These are phyloP conservation scores for Pseudomonodictys pantanalensis DNA, from an alignment of 495 filamentous ascomycete genomes.

Conservation along the genomic window DNA sequence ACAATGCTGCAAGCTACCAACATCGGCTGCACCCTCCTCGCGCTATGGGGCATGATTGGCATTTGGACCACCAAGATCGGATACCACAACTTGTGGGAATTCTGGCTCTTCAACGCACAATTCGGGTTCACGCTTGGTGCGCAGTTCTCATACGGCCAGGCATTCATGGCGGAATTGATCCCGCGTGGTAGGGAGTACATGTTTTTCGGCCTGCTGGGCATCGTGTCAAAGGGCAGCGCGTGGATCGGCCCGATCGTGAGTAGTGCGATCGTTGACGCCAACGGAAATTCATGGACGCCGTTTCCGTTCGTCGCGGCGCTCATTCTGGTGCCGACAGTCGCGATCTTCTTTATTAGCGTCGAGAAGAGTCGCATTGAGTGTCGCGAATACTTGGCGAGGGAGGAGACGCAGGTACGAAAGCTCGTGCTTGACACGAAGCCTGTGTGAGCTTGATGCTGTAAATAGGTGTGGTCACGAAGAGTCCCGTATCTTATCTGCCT, in stretches of 20 bases:
- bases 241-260: conserved; percentile 65
- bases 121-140: conserved; percentile 66
- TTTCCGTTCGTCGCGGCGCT: conserved; percentile 64
- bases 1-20: conserved; percentile 63
- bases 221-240: conserved; percentile 61
- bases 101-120: conserved; percentile 62
- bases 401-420: conserved; percentile 29
- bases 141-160: conserved; percentile 67
- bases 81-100: conserved; percentile 62
- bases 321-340: conserved; percentile 52
- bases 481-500: no score
- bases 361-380: conserved; percentile 60
- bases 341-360: conserved; percentile 56
- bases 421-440: no score
- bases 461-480: no score
- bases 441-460: no score
- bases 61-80: conserved; percentile 62
- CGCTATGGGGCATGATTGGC: conserved; percentile 66
- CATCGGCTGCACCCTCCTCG: conserved; percentile 55
- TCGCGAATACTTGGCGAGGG: conserved; percentile 49
- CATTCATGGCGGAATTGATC: conserved; percentile 66
- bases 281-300: conserved; percentile 54
- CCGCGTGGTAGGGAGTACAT: conserved; percentile 63
- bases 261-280: conserved; percentile 64
- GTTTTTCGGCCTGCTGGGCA: conserved; percentile 65